phyloP scores from a whole-genome alignment of 805 yeast species.

The Starmerella stigmatis region DNA sequence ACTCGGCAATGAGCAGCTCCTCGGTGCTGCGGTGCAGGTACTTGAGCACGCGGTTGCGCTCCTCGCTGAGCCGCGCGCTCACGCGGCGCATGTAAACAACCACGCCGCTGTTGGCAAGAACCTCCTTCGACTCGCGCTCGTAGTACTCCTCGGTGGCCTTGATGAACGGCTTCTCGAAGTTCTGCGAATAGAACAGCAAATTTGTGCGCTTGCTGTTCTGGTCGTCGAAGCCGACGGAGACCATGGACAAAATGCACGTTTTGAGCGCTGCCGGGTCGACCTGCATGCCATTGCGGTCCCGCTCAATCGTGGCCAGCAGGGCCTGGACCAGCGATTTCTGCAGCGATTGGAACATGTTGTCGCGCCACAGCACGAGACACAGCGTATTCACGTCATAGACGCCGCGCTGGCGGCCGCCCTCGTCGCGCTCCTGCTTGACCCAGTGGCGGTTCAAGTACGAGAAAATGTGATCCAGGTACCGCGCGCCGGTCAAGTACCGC shows the following conservation, averaged over 20 bases:
- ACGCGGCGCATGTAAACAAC: conserved; percentile 87
- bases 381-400: conserved; percentile 86
- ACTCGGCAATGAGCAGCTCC: conserved; percentile 59
- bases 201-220: conserved; percentile 81
- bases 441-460: conserved; percentile 95
- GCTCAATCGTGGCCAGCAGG: conserved; percentile 62
- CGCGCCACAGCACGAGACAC: conserved; percentile 80
- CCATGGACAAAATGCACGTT: conserved; percentile 74
- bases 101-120: conserved; percentile 63
- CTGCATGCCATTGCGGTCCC: conserved; percentile 68
- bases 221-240: conserved; percentile 78
- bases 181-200: conserved; percentile 65
- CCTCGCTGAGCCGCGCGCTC: conserved; percentile 71
- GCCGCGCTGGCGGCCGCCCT: conserved; percentile 62
- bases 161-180: conserved; percentile 69
- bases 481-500: conserved; percentile 82
- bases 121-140: conserved; percentile 53
- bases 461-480: conserved; percentile 81
- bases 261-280: conserved; percentile 58
- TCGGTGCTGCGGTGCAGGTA: conserved; percentile 81
- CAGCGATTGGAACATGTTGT: conserved; percentile 62
- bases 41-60: conserved; percentile 63
- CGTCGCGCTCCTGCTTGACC: conserved; percentile 93
- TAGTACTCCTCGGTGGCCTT: conserved; percentile 49
- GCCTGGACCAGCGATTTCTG: conserved; percentile 52